Conservation (phyloP, 2,329 filamentous ascomycete genomes). For the Pseudogymnoascus sp. region DNA sequence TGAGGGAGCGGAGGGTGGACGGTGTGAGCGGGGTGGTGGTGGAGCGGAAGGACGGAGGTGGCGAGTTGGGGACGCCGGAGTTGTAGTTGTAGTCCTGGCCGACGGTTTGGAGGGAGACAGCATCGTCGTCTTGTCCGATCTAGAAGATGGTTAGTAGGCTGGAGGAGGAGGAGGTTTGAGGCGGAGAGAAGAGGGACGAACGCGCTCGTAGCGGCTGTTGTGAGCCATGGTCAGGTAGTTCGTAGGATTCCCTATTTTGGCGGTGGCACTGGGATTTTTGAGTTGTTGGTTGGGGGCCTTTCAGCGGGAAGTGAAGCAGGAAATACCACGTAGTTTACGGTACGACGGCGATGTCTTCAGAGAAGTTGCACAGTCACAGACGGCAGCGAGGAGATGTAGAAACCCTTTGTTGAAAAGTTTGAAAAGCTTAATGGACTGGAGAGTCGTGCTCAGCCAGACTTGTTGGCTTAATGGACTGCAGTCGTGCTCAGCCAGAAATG, state of each 20-base stretch:
- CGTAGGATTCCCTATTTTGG: neutral
- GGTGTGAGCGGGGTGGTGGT: neutral
- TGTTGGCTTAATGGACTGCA: too few species aligned
- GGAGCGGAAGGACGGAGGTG: conserved; percentile 10
- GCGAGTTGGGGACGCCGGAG: conserved; percentile 7
- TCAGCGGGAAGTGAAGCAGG: neutral
- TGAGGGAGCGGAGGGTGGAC: neutral
- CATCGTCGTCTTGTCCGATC: neutral
- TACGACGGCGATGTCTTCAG: neutral
- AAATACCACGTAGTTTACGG: neutral
- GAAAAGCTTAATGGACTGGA: neutral
- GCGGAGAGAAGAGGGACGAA: neutral
- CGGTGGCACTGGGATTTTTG: neutral
- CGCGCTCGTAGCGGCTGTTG: neutral
- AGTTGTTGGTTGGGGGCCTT: neutral
- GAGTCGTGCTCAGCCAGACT: too few species aligned
- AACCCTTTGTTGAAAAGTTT: too few species aligned
- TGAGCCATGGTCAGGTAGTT: neutral
- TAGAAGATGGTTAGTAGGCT: neutral
- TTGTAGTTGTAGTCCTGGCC: conserved; percentile 6
- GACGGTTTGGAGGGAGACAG: conserved; percentile 9
- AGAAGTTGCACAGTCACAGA: neutral
- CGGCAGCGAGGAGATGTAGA: neutral
- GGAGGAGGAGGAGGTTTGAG: neutral
- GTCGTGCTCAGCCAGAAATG: neutral